phyloP scores from a whole-genome alignment of 1,284 basidiomycete genomes.

The Microbotryum scabiosae region DNA sequence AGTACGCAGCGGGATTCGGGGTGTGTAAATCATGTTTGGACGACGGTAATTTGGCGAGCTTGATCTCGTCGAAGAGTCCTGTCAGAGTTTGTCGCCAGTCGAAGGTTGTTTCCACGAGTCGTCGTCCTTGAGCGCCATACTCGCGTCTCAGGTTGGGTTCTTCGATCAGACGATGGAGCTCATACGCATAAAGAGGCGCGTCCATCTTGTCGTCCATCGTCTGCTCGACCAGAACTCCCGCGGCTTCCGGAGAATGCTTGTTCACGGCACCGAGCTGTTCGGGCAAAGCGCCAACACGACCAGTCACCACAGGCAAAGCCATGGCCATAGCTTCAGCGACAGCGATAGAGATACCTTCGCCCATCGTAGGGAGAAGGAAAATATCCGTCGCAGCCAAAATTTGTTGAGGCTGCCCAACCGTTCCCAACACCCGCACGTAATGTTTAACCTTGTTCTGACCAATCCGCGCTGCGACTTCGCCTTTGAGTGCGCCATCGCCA shows the following conservation, averaged over 20 bases:
- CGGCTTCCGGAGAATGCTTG: neutral
- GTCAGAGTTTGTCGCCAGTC: constrained; percentile 11
- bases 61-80: constrained; percentile 15
- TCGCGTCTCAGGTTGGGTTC: neutral
- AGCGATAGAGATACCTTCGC: constrained; percentile 5
- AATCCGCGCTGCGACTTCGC: constrained; percentile 4
- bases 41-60: constrained; percentile 4
- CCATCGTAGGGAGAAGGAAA: constrained; percentile 15
- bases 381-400: constrained; percentile 16
- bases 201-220: constrained; percentile 8
- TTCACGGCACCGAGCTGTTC: constrained; percentile 12
- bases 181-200: constrained; percentile 15
- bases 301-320: constrained; percentile 11
- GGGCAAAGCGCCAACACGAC: constrained; percentile 2
- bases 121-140: constrained; percentile 8
- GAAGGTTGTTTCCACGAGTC: constrained; percentile 11
- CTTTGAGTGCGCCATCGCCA: constrained; percentile 15
- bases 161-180: constrained; percentile 8
- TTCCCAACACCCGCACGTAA: constrained; percentile 11
- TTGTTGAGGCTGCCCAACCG: constrained; percentile 10
- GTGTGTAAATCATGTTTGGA: constrained; percentile 2
- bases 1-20: constrained; percentile 23
- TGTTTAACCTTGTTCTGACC: neutral
- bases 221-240: constrained; percentile 17
- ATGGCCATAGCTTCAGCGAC: constrained; percentile 24